A percentile compares a stretch with the other conserved stretches of the same genome.
These are phyloP conservation scores for Magnusiomyces ingens DNA, from an alignment of 1,139 yeast species.

Conservation along the genomic window DNA sequence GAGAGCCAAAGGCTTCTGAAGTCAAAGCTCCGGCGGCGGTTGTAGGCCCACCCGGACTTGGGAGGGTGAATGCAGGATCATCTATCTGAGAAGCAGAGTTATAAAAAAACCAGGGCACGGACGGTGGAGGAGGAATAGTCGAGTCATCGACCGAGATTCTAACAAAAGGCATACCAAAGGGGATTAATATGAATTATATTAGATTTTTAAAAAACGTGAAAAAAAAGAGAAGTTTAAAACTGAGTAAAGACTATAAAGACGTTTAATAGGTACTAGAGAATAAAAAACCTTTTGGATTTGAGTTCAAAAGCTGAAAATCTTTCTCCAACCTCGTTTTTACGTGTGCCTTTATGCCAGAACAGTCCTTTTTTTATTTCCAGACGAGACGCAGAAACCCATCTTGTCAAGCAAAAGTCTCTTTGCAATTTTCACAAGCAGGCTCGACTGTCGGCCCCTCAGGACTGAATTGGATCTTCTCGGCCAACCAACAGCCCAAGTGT, in stretches of 20 bases:
- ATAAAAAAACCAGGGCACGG: conserved; percentile 34
- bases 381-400: too few relatives aligned
- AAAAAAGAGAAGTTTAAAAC: not conserved
- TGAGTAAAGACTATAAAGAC: too few relatives aligned
- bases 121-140: conserved; percentile 4
- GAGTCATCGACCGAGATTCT: not conserved
- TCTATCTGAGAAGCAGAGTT: conserved; percentile 34
- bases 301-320: too few relatives aligned
- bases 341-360: too few relatives aligned
- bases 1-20: conserved; percentile 6
- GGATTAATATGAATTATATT: not conserved
- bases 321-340: too few relatives aligned
- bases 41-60: conserved; percentile 20
- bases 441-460: too few relatives aligned
- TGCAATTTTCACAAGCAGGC: too few relatives aligned
- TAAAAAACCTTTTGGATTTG: not conserved
- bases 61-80: conserved; percentile 35
- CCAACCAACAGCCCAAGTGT: too few relatives aligned
- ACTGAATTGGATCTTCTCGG: too few relatives aligned
- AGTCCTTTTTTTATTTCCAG: too few relatives aligned
- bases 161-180: conserved; percentile 3
- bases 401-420: too few relatives aligned
- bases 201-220: not conserved
- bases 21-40: conserved; percentile 17
- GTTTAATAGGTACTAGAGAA: not conserved